Base-by-base conservation (phyloP, 352 stramenopile genomes). In the Phytophthora pinifolia region DNA sequence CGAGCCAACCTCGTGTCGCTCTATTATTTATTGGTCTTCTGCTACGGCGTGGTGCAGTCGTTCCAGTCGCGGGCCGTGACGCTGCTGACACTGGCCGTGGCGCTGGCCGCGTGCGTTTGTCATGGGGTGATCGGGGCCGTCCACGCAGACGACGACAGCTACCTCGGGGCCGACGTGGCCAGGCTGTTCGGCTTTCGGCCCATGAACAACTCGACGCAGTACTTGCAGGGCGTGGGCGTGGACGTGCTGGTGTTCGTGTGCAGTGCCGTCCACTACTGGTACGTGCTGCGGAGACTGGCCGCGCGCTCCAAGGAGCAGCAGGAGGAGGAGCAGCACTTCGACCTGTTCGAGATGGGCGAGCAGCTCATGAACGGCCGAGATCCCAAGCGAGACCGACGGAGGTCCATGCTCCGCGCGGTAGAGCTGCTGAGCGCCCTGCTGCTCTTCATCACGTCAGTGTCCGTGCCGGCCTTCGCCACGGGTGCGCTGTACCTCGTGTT, bases 11-110 rank as follows among this genome's bases (percentile, higher is more conserved):
- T 78, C 47, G 64, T 92, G 54, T 89, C 79, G 27, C 63, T 83
- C 13, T 65, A 74, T 54, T 92, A 92, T 67, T 72, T 89, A 53
- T 57, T 89, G 25, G 65, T 82, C 7, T 82, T 89, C 39, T 89
- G 73, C 51, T 81, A 69, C 30, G 80, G 82, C 10, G 66, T 82
- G 22, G 45, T 90, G 39, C 60, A 72, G 20, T 87, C 80, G 22
- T 88, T 94, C 54, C 64, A 83, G 52, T 91, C 80, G 9, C 60
- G 56, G 4, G 29, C 35, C 14, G 35, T 88, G 4, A 72, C 77
- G n/a, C 42, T 77, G 1, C 29, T 75, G 14, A 86, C 71, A 33
- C 54, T 90, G 10, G 37, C 62, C 5, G 64, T 92, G 14, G 70
- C 84, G 5, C 17, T 79, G 4, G 17, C 71, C 9, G 73, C 71